Conservation (phyloP, 73 alveolate species). For the Durusdinium trenchii region DNA sequence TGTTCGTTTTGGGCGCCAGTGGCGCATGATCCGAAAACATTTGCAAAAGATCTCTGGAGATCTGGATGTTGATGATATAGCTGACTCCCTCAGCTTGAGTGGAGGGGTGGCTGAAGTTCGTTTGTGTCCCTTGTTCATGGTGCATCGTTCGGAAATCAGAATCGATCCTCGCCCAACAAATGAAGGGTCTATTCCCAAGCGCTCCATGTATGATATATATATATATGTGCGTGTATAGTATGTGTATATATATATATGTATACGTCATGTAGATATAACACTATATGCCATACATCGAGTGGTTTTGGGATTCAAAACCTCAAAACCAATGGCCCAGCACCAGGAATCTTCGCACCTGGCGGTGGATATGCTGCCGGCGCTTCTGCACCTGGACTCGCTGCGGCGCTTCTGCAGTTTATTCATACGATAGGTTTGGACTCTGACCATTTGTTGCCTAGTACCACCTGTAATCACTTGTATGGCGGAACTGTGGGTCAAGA, state of each 20-base stretch:
- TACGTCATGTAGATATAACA: not conserved
- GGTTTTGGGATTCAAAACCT: not conserved
- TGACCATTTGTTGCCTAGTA: not conserved
- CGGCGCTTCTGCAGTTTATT: not conserved
- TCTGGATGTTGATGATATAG: not conserved
- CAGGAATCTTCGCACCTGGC: not conserved
- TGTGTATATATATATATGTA: too few species aligned
- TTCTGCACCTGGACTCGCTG: not conserved
- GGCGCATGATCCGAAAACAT: not conserved
- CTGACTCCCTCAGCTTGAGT: too few species aligned
- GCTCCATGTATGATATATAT: not conserved
- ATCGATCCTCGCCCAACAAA: too few species aligned
- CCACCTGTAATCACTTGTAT: too few species aligned
- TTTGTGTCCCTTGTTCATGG: too few species aligned
- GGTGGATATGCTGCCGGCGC: constrained; percentile 56
- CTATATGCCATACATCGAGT: not conserved
- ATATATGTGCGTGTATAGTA: not conserved
- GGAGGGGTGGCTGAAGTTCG: too few species aligned
- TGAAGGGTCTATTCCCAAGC: too few species aligned
- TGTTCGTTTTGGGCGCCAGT: not conserved
- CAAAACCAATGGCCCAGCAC: not conserved
- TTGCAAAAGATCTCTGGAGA: not conserved
- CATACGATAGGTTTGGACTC: not conserved
- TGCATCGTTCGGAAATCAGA: too few species aligned
- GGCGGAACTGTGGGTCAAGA: too few species aligned